Conservation (phyloP, 306 rosid genomes). For the Malus sieversii region DNA sequence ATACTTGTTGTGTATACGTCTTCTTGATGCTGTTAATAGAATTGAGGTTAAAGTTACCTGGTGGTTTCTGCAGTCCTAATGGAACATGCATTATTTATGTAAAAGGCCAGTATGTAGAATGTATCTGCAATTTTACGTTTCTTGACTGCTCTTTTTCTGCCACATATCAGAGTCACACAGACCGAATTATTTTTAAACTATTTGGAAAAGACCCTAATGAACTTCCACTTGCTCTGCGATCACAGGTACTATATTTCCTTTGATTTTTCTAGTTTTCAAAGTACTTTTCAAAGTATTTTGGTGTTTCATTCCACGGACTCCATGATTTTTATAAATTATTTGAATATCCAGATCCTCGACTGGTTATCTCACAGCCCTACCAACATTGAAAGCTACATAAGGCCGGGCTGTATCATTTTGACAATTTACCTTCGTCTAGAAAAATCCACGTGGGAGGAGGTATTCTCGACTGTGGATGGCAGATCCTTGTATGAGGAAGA, state of each 20-base stretch:
- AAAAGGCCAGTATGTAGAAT: neutral
- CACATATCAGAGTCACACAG: conserved; percentile 69
- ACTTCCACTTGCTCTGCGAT: conserved; percentile 58
- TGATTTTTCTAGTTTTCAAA: conserved; percentile 10
- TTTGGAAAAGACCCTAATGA: conserved; percentile 87
- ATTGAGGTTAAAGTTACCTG: neutral
- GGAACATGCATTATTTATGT: neutral
- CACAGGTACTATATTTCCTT: conserved; percentile 46
- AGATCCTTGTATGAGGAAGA: neutral
- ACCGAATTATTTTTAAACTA: conserved; percentile 81
- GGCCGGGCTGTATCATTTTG: conserved; percentile 77
- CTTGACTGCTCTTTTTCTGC: conserved; percentile 7
- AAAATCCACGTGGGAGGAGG: conserved; percentile 69
- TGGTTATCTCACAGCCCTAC: conserved; percentile 80
- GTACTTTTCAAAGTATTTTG: conserved; percentile 13
- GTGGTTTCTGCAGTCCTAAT: neutral
- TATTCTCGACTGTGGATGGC: conserved; percentile 17
- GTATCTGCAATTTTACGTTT: conserved; percentile 3
- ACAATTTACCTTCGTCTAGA: conserved; percentile 58
- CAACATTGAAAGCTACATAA: conserved; percentile 77
- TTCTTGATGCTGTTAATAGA: neutral
- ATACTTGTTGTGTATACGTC: neutral
- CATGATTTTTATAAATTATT: conserved; percentile 8
- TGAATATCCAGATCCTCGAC: conserved; percentile 43
- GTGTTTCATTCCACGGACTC: conserved; percentile 14